Conservation (phyloP, 164 flowering plant genomes). For the Nelumbo lutea region DNA sequence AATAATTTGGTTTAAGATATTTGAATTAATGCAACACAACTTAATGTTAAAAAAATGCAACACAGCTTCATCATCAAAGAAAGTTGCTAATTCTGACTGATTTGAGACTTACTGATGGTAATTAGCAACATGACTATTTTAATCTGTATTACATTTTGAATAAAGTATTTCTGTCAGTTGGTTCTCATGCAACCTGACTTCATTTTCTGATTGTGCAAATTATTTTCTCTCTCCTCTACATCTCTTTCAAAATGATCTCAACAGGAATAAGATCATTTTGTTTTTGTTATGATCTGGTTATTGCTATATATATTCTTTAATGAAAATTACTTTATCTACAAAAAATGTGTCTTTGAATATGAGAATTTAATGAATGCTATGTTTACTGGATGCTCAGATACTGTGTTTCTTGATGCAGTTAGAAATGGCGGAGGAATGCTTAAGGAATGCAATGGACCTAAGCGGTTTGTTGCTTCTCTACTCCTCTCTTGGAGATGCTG, state of each 20-base stretch:
- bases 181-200: constrained; percentile 1
- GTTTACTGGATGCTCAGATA: background rate
- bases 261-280: no score
- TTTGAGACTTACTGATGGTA: background rate
- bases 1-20: no score
- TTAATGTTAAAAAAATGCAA: no score
- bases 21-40: no score
- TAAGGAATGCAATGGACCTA: constrained; percentile 81
- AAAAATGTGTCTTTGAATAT: no score
- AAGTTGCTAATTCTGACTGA: background rate
- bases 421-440: constrained; percentile 93
- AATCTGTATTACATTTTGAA: background rate
- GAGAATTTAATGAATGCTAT: background rate
- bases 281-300: no score
- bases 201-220: background rate
- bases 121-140: background rate
- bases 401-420: constrained; percentile 49
- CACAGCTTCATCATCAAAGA: background rate
- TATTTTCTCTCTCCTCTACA: background rate
- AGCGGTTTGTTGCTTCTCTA: constrained; percentile 90
- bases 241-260: background rate
- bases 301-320: no score
- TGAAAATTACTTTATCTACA: no score
- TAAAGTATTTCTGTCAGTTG: background rate
- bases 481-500: constrained; percentile 93